Base-by-base conservation (phyloP, 371 early-diverging fungal genomes). In the Apophysomyces ossiformis region DNA sequence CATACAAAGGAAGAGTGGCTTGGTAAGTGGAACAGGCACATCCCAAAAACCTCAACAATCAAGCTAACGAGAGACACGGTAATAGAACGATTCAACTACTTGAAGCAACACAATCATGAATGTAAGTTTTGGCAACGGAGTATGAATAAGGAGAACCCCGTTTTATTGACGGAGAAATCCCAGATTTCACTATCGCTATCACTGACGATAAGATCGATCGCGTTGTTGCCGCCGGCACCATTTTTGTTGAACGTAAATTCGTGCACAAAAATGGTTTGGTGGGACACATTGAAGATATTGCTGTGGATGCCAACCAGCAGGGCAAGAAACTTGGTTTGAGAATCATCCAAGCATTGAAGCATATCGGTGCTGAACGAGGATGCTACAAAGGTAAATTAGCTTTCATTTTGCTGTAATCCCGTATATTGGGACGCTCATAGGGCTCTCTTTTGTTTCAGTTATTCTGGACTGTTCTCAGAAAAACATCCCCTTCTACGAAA, bases 171-270 rank as follows among this genome's bases (percentile, higher is more conserved):
- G 56, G 16, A 15, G 37, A 37, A 37, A 58, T 7, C 37, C 58
- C 65, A 82, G 83, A 93, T 75, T 91, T 86, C 67, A 87, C 91
- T 26, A 84, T 94, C 56, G 95, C 96, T 12, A 93, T 97, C 60
- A 90, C 91, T 58, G 93, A 96, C 57, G 86, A 88, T 21, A 71
- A 77, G 0, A 77, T 73, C 21, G 70, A 86, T 37, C 68, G 76
- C 36, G 88, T 99, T 43, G 93, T 95, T 37, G 99, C 94, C 4
- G 90, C 93, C n/a, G 99, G 99, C 38, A 96, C 98, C 13, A 79
- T 99, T 59, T 74, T 99, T 37, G 89, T 96, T 37, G 99, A 99
- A 77, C 91, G 93, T 67, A 99, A 99, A 85, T 97, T 99, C 71
- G 87, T 98, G 36, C 91, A 94, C 63, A 79, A 85, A 65, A 92